Base-by-base conservation (phyloP, 1,284 basidiomycete genomes). In the Termitomyces sp. region DNA sequence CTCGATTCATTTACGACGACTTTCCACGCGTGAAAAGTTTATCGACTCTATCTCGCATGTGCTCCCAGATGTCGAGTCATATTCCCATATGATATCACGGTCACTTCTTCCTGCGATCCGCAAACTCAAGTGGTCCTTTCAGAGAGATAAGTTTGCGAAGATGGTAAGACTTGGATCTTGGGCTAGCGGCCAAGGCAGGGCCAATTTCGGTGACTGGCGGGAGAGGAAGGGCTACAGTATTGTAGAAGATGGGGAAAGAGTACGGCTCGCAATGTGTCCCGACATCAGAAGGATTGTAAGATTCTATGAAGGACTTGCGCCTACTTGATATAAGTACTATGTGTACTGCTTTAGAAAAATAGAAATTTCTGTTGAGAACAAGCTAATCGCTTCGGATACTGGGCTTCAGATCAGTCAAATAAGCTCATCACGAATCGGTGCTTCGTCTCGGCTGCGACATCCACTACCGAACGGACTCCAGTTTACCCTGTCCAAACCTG, bases 211-310 rank as follows among this genome's bases (percentile, higher is more conserved):
- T 21, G 64, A 68, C 19, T 86, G 84, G 86, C 65, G 84, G 42
- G 83, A 84, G 63, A 67, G 66, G 21, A 73, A 69, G 52, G 79
- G 76, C 8, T 67, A 70, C 51, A 71, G 73, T 40, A 69, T 84
- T 47, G 70, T 83, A 13, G 71, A 75, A 48, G 85, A 87, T 57
- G 74, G 74, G 19, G 85, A 88, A 67, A 76, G 84, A 49, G 73
- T 86, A 15, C 69, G 85, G 53, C 73, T 88, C 30, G 85, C 85
- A 15, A 67, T 87, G 38, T 88, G 86, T 62, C 86, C 85, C 1
- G 77, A 78, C 52, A 74, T 87, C 24, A 75, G 71, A 65, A 79
- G 77, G 66, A 77, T 78, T 34, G 76, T 84, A 31, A 71, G 70
- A 51, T 81, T 82, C 61, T 88, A 82, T 62, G 86, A 88, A 65